phyloP scores from a whole-genome alignment of 2,329 filamentous ascomycete genomes.

The Trichophaea hybrida region DNA sequence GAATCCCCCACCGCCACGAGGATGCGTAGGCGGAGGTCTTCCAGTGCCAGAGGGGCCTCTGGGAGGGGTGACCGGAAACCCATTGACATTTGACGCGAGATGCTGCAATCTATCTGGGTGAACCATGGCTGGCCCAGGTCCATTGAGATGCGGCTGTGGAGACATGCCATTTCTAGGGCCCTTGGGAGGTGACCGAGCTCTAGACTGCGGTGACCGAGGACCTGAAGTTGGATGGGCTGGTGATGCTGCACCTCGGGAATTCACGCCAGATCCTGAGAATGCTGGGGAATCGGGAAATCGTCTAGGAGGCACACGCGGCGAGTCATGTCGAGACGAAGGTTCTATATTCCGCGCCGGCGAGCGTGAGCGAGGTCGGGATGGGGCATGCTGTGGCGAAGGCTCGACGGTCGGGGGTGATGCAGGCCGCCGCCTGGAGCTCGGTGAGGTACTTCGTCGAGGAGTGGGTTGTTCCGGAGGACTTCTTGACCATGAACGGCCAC shows the following conservation, averaged over 20 bases:
- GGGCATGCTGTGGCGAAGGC: conserved; percentile 34
- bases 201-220: conserved; percentile 22
- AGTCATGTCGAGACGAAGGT: conserved; percentile 7
- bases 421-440: conserved; percentile 25
- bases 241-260: conserved; percentile 17
- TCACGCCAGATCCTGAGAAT: conserved; percentile 13
- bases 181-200: conserved; percentile 22
- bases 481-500: background rate
- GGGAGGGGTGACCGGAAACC: conserved; percentile 6
- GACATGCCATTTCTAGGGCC: conserved; percentile 18
- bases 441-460: conserved; percentile 14
- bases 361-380: conserved; percentile 16
- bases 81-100: conserved; percentile 9
- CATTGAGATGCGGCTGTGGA: conserved; percentile 16
- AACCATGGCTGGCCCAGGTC: conserved; percentile 11
- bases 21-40: conserved; percentile 12
- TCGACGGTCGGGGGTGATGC: conserved; percentile 29
- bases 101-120: conserved; percentile 20
- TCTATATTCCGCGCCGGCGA: conserved; percentile 12
- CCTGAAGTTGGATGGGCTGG: conserved; percentile 18
- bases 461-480: conserved; percentile 10
- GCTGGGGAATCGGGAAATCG: conserved; percentile 6
- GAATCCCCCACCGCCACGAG: conserved; percentile 12
- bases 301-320: conserved; percentile 13
- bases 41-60: conserved; percentile 2